A percentile compares a stretch with the other conserved stretches of the same genome.
Conservation (phyloP, 2,329 filamentous ascomycete species). For the Ceratocystiopsis sp. region DNA sequence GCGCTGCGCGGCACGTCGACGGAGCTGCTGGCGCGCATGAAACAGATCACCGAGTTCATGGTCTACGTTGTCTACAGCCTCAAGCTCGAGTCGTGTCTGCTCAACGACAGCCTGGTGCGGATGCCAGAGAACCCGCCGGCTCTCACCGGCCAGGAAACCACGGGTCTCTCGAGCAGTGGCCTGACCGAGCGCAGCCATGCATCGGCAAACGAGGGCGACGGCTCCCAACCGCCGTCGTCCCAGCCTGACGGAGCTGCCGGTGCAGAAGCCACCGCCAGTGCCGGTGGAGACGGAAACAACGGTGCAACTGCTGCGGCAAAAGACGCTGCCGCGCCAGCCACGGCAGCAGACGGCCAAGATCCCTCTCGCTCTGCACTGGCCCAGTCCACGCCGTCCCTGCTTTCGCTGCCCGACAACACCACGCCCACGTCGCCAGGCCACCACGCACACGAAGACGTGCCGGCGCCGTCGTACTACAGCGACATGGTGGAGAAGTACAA, state of each 20-base stretch:
- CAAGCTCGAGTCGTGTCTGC: constrained; percentile 83
- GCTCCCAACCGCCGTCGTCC: background rate
- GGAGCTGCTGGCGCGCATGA: constrained; percentile 57
- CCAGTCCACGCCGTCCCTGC: constrained; percentile 8
- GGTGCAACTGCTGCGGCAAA: background rate
- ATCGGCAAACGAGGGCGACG: background rate
- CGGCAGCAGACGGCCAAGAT: background rate
- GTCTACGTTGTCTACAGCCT: constrained; percentile 97
- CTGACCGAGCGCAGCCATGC: background rate
- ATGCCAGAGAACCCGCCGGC: constrained; percentile 47
- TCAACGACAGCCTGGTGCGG: constrained; percentile 82
- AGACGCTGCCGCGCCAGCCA: background rate
- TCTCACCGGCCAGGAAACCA: constrained; percentile 18
- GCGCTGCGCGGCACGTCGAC: constrained; percentile 69
- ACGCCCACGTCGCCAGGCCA: too few relatives aligned
- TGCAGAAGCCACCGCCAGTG: too few relatives aligned
- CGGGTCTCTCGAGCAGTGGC: constrained; percentile 8
- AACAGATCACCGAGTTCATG: constrained; percentile 95
- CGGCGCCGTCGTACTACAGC: constrained; percentile 83
- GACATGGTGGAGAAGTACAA: constrained; percentile 89
- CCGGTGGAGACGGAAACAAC: too few relatives aligned
- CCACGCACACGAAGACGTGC: constrained; percentile 58
- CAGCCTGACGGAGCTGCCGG: background rate
- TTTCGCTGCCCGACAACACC: constrained; percentile 14
- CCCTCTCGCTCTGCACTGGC: background rate